Base-by-base conservation (phyloP, 1,139 yeast species). In the Suhomyces coccinellae region DNA sequence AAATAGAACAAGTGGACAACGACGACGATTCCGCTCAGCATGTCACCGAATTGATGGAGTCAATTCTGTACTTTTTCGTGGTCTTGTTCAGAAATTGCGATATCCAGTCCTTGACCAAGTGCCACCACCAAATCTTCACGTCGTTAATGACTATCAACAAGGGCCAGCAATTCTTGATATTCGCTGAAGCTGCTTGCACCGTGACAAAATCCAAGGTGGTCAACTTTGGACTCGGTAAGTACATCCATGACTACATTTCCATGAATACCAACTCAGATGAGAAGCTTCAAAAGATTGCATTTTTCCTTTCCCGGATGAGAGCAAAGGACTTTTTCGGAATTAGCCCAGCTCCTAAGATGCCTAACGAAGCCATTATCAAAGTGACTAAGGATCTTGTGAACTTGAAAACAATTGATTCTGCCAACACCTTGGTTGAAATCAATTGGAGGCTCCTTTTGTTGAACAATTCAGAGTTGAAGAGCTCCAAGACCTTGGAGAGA, bases 11-110 rank as follows among this genome's bases (percentile, higher is more conserved):
- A 15, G 16, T 17, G 11, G 8, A 17, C 4, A 27, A 15, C 6
- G 40, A 40, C 8, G 26, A 35, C 1, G 27, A 13, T 12, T 24
- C 49, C n/a, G 24, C 31, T 6, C 13, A n/a, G 11, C 31, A 33
- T 27, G 39, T 30, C 9, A 69, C 70, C 13, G 47, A 46, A 7
- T 50, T 66, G 28, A 49, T 59, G 46, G 71, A 72, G 47, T 59
- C 74, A 0, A 51, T 74, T 40, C 61, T 67, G 11, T 77, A 73
- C 52, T 61, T 79, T 36, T 67, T 77, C 38, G 64, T 80, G 1
- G 64, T 79, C 5, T 51, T 82, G 11, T 61, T 83, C 44, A 80
- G 91, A 70, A 86, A 86, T 55, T 69, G 82, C 51, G 83, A 80
- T 36, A 58, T 77, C n/a, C 67, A 71, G 41, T 63, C 68, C 3